Percentiles rank a stretch among this genome's conserved stretches.
phyloP scores from a whole-genome alignment of 2,329 filamentous ascomycete species.

The Cadophora sp. region DNA sequence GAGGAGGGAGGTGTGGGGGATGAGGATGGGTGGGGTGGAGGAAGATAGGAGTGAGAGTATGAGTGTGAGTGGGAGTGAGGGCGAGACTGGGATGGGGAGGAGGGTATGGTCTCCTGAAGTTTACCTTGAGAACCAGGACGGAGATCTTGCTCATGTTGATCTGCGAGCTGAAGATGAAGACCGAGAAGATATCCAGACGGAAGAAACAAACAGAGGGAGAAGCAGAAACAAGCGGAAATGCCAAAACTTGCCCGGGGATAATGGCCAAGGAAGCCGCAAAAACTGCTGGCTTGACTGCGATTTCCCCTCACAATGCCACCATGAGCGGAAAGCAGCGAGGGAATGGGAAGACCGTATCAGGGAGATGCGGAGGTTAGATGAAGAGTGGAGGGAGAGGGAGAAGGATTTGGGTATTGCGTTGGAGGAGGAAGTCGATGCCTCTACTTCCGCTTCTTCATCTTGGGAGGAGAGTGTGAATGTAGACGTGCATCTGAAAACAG shows the following conservation, averaged over 20 bases:
- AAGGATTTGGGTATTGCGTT: not conserved
- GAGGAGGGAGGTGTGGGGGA: constrained; percentile 22
- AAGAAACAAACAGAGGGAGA: not conserved
- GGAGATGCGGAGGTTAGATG: constrained; percentile 18
- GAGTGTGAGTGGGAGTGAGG: not conserved
- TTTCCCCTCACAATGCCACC: constrained; percentile 35
- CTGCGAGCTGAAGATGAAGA: too few relatives aligned
- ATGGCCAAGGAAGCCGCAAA: not conserved
- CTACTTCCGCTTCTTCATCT: too few relatives aligned
- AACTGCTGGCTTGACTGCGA: constrained; percentile 36
- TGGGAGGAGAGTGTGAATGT: not conserved
- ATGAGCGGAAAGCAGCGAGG: constrained; percentile 23
- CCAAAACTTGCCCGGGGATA: not conserved
- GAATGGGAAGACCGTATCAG: constrained; percentile 20
- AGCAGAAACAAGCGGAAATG: not conserved
- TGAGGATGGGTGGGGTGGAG: not conserved
- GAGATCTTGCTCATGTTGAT: not conserved
- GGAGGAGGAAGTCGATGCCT: not conserved
- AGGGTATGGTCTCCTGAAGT: not conserved
- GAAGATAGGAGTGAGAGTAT: not conserved
- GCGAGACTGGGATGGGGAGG: not conserved
- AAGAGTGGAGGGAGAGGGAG: constrained; percentile 7
- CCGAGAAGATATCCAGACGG: not conserved
- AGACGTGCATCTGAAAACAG: too few relatives aligned
- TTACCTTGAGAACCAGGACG: not conserved